phyloP scores from a whole-genome alignment of 306 rosid species.

The Carpinus fangiana region DNA sequence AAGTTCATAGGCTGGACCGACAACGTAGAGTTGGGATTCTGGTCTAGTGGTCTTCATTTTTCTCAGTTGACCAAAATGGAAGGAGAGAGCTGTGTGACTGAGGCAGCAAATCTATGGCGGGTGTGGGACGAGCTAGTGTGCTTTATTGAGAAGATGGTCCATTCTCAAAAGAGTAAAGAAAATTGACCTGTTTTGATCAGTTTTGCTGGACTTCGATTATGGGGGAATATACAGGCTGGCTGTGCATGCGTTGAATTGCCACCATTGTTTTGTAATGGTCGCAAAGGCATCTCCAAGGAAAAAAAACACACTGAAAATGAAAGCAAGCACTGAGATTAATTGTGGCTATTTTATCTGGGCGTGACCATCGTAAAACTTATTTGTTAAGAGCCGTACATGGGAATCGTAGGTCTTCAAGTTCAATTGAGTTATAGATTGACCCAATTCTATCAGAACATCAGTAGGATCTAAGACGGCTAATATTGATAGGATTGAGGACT shows the following conservation, averaged over 20 bases:
- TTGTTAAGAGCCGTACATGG: too few relatives aligned
- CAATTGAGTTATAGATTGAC: too few relatives aligned
- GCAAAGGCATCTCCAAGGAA: slow-evolving; percentile 19
- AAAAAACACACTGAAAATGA: slow-evolving; percentile 3
- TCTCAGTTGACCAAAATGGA: background rate
- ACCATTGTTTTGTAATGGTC: slow-evolving; percentile 25
- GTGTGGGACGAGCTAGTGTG: slow-evolving; percentile 1
- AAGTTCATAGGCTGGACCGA: background rate
- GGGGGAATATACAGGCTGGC: slow-evolving; percentile 39
- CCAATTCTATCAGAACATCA: too few relatives aligned
- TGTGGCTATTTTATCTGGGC: too few relatives aligned
- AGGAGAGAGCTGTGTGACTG: slow-evolving; percentile 3
- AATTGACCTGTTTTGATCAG: slow-evolving; percentile 18
- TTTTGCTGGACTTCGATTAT: slow-evolving; percentile 2
- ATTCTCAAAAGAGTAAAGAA: slow-evolving; percentile 19
- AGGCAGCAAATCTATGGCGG: slow-evolving; percentile 21
- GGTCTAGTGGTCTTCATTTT: background rate
- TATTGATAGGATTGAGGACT: too few relatives aligned
- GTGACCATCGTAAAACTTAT: too few relatives aligned
- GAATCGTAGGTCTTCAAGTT: too few relatives aligned
- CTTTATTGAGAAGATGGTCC: slow-evolving; percentile 26
- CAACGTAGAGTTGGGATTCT: background rate
- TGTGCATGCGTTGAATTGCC: slow-evolving; percentile 20
- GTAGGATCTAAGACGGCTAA: too few relatives aligned
- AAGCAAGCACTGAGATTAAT: background rate